Base-by-base conservation (phyloP, 2,329 filamentous ascomycete species). In the Fusarium sarcochroum region DNA sequence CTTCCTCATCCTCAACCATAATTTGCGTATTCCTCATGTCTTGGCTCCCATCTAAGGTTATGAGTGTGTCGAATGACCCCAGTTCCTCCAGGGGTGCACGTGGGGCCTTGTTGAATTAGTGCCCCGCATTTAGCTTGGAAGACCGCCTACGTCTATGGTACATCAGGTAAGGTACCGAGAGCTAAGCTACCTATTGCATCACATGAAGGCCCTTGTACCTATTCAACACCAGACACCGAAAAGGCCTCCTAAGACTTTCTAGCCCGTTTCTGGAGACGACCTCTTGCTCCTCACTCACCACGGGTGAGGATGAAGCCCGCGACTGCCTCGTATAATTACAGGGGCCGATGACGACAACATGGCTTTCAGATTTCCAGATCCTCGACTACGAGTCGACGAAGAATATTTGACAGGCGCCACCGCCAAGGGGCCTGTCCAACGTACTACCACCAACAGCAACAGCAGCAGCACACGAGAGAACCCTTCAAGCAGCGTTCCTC, bases 351-450 rank as follows among this genome's bases (percentile, higher is more conserved):
- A 72, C 69, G 70, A 75, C 70, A 75, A 60, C 73, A 84, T 84
- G 81, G 78, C 81, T 47, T 79, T 80, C 63, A 75, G 79, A 63
- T 76, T 80, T 57, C 73, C 71, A 32, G 77, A 78, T 60, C 68
- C 64, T 44, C 69, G 73, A 63, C 64, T 68, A 32, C 73, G 74
- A 51, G 72, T 69, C 57, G 72, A 76, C 56, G 76, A 78, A 21
- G 72, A 77, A 35, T 60, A 60, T 34, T 55, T 69, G 21, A 37
- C 66, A 25, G 52, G 58, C 45, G 56, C 49, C 59, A 60, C 59
- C 40, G 49, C 63, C 61, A 72, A 69, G 53, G 63, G 56, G 25
- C 51, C 66, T 32, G 66, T 68, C 38, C 71, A 71, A 25, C 74
- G 69, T 56, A 68, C 51, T 57, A 63, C 49, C 25, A 63, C 60